A percentile compares a stretch with the other conserved stretches of the same genome.
Evolutionary conservation across 2,329 filamentous ascomycete genomes (phyloP).

Genomic region (Aspergillus neoniger): DNA sequence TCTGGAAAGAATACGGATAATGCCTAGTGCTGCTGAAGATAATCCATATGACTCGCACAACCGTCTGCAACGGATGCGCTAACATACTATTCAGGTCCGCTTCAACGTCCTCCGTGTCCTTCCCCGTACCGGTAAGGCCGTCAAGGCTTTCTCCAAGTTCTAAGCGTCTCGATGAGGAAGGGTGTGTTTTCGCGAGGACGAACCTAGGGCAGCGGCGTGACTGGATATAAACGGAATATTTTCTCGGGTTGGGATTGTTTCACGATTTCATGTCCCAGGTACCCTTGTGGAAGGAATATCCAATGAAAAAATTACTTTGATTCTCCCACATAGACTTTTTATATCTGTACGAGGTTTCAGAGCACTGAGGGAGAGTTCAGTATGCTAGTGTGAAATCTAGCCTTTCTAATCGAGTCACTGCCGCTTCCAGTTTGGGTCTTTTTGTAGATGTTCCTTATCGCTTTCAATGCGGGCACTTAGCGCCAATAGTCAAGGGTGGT

Average conservation of each 20-base stretch:
- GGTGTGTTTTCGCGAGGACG: constrained; percentile 35
- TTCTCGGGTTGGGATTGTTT: constrained; percentile 41
- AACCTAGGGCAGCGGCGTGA: constrained; percentile 41
- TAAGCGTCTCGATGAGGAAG: constrained; percentile 57
- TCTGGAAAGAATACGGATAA: neutral
- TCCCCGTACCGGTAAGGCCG: constrained; percentile 92
- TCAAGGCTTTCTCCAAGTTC: constrained; percentile 99
- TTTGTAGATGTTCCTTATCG: neutral
- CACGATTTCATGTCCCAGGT: constrained; percentile 45
- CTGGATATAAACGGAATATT: constrained; percentile 41
- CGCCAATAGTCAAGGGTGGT: neutral
- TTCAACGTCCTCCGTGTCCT: constrained; percentile 99
- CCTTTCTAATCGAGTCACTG: neutral
- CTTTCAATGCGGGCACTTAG: neutral
- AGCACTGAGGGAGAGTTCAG: neutral
- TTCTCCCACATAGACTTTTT: constrained; percentile 29
- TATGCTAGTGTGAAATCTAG: neutral
- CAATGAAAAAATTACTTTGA: constrained; percentile 42
- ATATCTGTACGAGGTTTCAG: constrained; percentile 24
- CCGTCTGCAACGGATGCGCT: constrained; percentile 12
- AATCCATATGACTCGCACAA: neutral
- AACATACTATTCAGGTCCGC: constrained; percentile 67
- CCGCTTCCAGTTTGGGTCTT: neutral
- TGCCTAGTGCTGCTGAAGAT: neutral
- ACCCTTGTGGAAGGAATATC: constrained; percentile 45